Base-by-base conservation (phyloP, 192 early-diverging fungal species). In the Coemansia sp. region DNA sequence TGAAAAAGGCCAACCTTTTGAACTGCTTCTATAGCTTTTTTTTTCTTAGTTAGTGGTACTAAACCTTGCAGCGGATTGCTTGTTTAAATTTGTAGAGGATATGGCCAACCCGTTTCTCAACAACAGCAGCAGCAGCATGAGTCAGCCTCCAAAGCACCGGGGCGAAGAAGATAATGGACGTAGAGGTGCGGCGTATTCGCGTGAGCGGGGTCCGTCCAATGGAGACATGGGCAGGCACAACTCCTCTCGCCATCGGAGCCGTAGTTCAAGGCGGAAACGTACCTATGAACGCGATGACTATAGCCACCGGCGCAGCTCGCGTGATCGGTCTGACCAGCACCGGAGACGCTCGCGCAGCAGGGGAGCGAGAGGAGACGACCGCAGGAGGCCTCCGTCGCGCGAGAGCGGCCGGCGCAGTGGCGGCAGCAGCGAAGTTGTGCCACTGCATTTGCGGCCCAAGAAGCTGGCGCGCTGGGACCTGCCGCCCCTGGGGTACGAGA, bases 381-480 rank as follows among this genome's bases (percentile, higher is more conserved):
- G 64, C 49, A 65, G 65, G n/a, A 67, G 74, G 50, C 64, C 62
- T 38, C 71, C 63, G 44, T 82, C 83, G 28, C 75, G 79, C 50
- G 75, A 79, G 63, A 43, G 61, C 72, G 74, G 75, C 71, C 33
- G 73, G 75, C 64, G 83, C 77, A 40, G 69, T 67, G 43, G 80
- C 59, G 38, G 50, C 38, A 55, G 57, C 17, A 9, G 26, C 9
- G 69, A 73, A 4, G 84, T 91, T 7, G 77, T 90, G 28, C 96
- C 97, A 14, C 71, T 99, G 21, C 90, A 96, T 70, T 83, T 91
- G 68, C 76, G 94, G 61, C 78, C 77, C 16, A 85, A 91, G 19
- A 95, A 93, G 75, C 87, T 97, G 33, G 89, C 89, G 64, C 88
- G 92, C 75, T 99, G 97, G 97, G 97, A 99, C 84, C 79, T 92